These are phyloP conservation scores for Phtheirospermum japonicum DNA, from an alignment of 257 asterid genomes.

Conservation along the genomic window DNA sequence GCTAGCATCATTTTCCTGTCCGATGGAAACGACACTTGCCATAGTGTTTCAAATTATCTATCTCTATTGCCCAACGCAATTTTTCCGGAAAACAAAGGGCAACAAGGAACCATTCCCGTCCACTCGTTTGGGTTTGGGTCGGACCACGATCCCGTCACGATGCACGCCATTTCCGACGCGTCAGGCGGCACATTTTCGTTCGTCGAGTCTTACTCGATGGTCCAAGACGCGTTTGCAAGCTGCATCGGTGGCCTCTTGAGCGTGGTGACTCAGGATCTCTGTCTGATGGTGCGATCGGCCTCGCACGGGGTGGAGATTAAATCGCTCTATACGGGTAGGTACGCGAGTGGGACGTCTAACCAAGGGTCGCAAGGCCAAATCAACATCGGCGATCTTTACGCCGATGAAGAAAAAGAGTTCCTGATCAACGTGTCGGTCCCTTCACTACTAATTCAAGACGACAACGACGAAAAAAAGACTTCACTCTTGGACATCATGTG, in stretches of 20 bases:
- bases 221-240: conserved; percentile 36
- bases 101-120: conserved; percentile 23
- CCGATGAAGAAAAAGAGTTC: conserved; percentile 36
- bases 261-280: conserved; percentile 31
- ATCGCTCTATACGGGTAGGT: conserved; percentile 30
- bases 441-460: no score
- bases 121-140: conserved; percentile 37
- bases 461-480: neutral
- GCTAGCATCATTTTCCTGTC: conserved; percentile 38
- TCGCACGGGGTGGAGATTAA: conserved; percentile 29
- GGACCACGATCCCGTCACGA: conserved; percentile 31
- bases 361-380: conserved; percentile 25
- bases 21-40: conserved; percentile 36
- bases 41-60: neutral
- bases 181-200: conserved; percentile 37
- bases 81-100: neutral
- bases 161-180: conserved; percentile 33
- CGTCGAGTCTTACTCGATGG: conserved; percentile 32
- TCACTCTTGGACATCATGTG: neutral
- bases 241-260: conserved; percentile 36
- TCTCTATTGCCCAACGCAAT: neutral
- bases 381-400: conserved; percentile 28
- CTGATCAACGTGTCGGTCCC: conserved; percentile 22
- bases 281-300: conserved; percentile 18
- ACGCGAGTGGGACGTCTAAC: conserved; percentile 24